Evolutionary conservation across 163 green algal genomes (phyloP).

Genomic region (Scenedesmus sp.): DNA sequence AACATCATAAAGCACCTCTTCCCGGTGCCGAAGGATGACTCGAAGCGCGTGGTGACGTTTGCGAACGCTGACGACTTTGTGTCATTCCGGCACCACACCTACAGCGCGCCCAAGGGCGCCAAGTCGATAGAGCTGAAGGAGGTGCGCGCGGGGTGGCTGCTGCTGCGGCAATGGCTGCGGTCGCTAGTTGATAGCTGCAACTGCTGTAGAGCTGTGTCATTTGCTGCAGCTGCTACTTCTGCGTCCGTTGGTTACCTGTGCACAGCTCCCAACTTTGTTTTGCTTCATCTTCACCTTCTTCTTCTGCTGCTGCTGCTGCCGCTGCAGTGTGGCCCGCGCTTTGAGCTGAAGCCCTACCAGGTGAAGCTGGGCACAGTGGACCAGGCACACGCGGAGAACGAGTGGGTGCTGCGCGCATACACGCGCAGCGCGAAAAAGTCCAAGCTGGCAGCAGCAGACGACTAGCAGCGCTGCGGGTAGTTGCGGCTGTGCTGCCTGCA

Average conservation of each 20-base stretch:
- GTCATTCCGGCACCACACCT: slow-evolving; percentile 96
- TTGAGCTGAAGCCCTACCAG: slow-evolving; percentile 94
- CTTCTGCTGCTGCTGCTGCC: not conserved
- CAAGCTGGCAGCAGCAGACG: slow-evolving; percentile 49
- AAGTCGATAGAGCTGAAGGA: slow-evolving; percentile 87
- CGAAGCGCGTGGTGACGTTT: slow-evolving; percentile 81
- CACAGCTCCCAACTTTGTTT: too few relatives aligned
- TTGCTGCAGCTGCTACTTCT: not conserved
- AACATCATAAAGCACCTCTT: slow-evolving; percentile 97
- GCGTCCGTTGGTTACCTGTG: too few relatives aligned
- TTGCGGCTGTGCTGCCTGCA: not conserved
- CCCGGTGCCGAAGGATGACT: slow-evolving; percentile 75
- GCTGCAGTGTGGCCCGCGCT: slow-evolving; percentile 89
- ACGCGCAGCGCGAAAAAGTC: slow-evolving; percentile 87
- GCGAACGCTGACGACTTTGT: slow-evolving; percentile 93
- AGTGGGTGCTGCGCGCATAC: slow-evolving; percentile 95
- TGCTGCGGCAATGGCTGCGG: not conserved
- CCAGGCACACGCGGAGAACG: slow-evolving; percentile 93
- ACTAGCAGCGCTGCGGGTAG: not conserved
- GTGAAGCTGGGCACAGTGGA: slow-evolving; percentile 97
- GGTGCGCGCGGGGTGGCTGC: slow-evolving; percentile 50
- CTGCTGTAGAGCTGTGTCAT: not conserved
- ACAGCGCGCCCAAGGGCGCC: slow-evolving; percentile 84
- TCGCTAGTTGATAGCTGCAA: not conserved
- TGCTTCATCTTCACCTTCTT: not conserved